Conservation (phyloP, 495 filamentous ascomycete species). For the Aspergillus sclerotiicarbonarius region DNA sequence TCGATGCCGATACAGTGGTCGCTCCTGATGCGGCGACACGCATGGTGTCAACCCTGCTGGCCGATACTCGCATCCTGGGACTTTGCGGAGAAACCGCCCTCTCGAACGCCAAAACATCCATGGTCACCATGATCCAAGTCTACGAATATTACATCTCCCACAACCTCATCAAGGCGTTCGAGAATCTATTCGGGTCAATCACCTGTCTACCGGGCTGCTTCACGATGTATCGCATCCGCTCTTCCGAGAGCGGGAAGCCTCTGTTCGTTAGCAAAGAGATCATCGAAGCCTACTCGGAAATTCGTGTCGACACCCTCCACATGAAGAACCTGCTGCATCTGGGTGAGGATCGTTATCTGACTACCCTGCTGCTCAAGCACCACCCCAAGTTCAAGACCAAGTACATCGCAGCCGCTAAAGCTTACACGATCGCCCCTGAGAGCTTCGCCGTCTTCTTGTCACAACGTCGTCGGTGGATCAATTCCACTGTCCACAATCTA, state of each 20-base stretch:
- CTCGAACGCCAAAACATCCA: conserved; percentile 87
- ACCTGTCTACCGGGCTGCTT: conserved; percentile 98
- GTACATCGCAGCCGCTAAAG: conserved; percentile 87
- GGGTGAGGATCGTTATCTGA: conserved; percentile 89
- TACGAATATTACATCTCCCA: conserved; percentile 99
- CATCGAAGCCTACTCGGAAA: conserved; percentile 79
- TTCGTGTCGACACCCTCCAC: conserved; percentile 95
- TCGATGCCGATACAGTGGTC: conserved; percentile 96
- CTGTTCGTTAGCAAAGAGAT: conserved; percentile 93
- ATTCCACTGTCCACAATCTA: conserved; percentile 97
- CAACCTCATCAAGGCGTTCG: conserved; percentile 97
- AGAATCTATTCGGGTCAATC: conserved; percentile 93
- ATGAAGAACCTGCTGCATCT: conserved; percentile 98
- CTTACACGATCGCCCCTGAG: conserved; percentile 95
- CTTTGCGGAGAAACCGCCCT: conserved; percentile 93
- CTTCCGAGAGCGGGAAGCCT: conserved; percentile 89
- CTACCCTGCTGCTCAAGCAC: conserved; percentile 88
- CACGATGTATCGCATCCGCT: conserved; percentile 95
- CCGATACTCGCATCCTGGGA: conserved; percentile 88
- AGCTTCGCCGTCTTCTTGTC: conserved; percentile 93
- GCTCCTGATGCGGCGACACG: conserved; percentile 87
- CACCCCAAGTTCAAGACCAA: conserved; percentile 97
- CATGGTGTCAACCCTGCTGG: conserved; percentile 86
- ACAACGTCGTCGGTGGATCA: conserved; percentile 98
- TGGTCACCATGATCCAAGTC: conserved; percentile 98